These are phyloP conservation scores for Phytophthora hybrid DNA, from an alignment of 352 stramenopile species.

Conservation along the genomic window DNA sequence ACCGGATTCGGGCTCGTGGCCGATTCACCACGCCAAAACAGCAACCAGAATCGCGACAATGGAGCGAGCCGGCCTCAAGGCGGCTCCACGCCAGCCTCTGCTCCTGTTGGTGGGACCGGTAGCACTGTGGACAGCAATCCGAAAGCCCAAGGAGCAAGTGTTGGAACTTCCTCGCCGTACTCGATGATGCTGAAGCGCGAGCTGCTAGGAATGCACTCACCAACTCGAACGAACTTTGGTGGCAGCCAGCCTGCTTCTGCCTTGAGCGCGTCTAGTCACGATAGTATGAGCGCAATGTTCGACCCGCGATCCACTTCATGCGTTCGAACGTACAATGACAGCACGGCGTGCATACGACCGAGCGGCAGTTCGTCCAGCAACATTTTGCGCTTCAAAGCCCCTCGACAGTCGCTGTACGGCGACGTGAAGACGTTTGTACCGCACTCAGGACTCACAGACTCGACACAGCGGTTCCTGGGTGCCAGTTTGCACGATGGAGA, in stretches of 20 bases:
- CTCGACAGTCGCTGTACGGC: conserved; percentile 62
- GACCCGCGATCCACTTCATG: conserved; percentile 32
- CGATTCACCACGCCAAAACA: conserved; percentile 50
- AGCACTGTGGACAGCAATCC: conserved; percentile 23
- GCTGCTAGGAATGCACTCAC: conserved; percentile 69
- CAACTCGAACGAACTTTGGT: conserved; percentile 42
- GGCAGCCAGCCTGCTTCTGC: conserved; percentile 24
- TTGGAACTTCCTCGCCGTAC: conserved; percentile 51
- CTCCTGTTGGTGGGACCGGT: conserved; percentile 2
- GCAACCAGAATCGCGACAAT: conserved; percentile 38
- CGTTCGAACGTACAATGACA: conserved; percentile 43
- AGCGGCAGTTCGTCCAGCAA: conserved; percentile 59
- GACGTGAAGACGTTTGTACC: conserved; percentile 67
- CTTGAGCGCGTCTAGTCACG: conserved; percentile 27
- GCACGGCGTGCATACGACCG: conserved; percentile 40
- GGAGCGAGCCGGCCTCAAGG: conserved; percentile 7
- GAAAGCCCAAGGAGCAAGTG: conserved; percentile 23
- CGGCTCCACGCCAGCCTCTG: conserved; percentile 3
- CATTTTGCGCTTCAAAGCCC: conserved; percentile 79
- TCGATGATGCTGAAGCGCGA: conserved; percentile 86
- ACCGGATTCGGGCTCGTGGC: conserved; percentile 70
- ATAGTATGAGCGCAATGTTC: conserved; percentile 41
- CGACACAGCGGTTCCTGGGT: conserved; percentile 42
- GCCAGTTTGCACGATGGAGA: conserved; percentile 30
- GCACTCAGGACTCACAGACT: conserved; percentile 53